Percentiles rank a stretch among this genome's conserved stretches.
These are phyloP conservation scores for Porpolomopsis calyptriformis DNA, from an alignment of 768 basidiomycete species.

Conservation along the genomic window DNA sequence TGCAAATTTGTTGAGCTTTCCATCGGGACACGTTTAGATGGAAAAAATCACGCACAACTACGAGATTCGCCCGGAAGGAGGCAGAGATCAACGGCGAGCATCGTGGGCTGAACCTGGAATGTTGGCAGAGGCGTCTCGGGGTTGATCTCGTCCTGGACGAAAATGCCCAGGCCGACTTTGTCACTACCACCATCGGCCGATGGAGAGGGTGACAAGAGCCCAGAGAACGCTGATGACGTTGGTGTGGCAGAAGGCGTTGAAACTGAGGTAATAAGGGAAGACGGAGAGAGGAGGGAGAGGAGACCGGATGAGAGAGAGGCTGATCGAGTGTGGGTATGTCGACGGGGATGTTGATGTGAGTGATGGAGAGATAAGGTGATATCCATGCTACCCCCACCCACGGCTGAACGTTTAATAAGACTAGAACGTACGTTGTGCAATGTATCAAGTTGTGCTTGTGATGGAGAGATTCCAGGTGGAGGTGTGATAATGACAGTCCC, in stretches of 20 bases:
- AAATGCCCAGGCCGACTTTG: slow-evolving; percentile 15
- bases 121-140: slow-evolving; percentile 68
- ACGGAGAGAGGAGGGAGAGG: slow-evolving; percentile 37
- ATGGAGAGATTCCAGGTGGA: slow-evolving; percentile 25
- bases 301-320: slow-evolving; percentile 44
- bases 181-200: slow-evolving; percentile 7
- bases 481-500: slow-evolving; percentile 57
- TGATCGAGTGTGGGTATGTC: slow-evolving; percentile 37
- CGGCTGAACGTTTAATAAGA: slow-evolving; percentile 35
- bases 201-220: slow-evolving; percentile 6
- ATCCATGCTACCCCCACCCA: slow-evolving; percentile 76
- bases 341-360: slow-evolving; percentile 13
- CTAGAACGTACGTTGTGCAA: slow-evolving; percentile 39
- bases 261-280: slow-evolving; percentile 17
- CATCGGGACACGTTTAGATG: not conserved
- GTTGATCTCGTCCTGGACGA: slow-evolving; percentile 38
- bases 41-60: slow-evolving; percentile 49
- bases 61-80: slow-evolving; percentile 77
- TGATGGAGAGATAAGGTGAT: slow-evolving; percentile 41
- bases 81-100: slow-evolving; percentile 81
- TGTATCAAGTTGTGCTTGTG: slow-evolving; percentile 34
- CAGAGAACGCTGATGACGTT: slow-evolving; percentile 10
- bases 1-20: slow-evolving; percentile 22
- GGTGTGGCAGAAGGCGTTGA: slow-evolving; percentile 9
- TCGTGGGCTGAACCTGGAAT: slow-evolving; percentile 72